Evolutionary conservation across 1,139 yeast species (phyloP).

Genomic region (Chernovozyma aurita): DNA sequence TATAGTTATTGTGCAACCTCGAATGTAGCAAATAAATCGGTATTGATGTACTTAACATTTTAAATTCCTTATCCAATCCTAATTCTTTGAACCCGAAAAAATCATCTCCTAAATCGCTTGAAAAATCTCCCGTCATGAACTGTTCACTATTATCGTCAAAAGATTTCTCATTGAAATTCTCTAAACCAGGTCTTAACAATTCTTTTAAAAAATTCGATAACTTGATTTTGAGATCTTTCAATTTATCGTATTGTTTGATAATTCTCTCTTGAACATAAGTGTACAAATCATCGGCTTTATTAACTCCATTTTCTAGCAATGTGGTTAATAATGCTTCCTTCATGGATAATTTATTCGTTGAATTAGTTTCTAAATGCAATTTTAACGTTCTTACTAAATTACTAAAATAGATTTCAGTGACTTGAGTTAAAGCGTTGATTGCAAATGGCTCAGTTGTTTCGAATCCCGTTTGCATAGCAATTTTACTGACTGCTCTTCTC

Average conservation of each 20-base stretch:
- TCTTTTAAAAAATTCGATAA: slow-evolving; percentile 75
- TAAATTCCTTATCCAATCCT: slow-evolving; percentile 90
- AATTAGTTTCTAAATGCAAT: slow-evolving; percentile 62
- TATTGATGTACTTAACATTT: slow-evolving; percentile 78
- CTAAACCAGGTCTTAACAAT: slow-evolving; percentile 78
- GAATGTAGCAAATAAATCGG: slow-evolving; percentile 89
- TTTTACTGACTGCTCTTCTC: slow-evolving; percentile 66
- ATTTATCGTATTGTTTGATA: slow-evolving; percentile 62
- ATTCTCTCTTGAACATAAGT: slow-evolving; percentile 73
- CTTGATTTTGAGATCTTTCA: slow-evolving; percentile 64
- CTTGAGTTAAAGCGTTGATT: slow-evolving; percentile 71
- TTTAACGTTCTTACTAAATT: slow-evolving; percentile 72
- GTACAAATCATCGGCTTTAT: slow-evolving; percentile 71
- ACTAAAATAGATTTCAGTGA: slow-evolving; percentile 75
- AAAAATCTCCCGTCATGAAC: slow-evolving; percentile 89
- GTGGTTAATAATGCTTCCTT: slow-evolving; percentile 56
- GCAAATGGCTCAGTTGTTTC: slow-evolving; percentile 81
- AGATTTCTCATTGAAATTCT: slow-evolving; percentile 66
- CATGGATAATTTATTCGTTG: slow-evolving; percentile 40
- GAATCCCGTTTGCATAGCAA: slow-evolving; percentile 92
- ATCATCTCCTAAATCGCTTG: slow-evolving; percentile 90
- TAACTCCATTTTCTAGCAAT: slow-evolving; percentile 79
- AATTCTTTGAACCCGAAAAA: slow-evolving; percentile 94
- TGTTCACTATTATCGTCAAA: slow-evolving; percentile 91
- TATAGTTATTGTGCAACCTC: slow-evolving; percentile 54